Base-by-base conservation (phyloP, 1,139 yeast species). In the Kurtzmaniella quercitrusa region DNA sequence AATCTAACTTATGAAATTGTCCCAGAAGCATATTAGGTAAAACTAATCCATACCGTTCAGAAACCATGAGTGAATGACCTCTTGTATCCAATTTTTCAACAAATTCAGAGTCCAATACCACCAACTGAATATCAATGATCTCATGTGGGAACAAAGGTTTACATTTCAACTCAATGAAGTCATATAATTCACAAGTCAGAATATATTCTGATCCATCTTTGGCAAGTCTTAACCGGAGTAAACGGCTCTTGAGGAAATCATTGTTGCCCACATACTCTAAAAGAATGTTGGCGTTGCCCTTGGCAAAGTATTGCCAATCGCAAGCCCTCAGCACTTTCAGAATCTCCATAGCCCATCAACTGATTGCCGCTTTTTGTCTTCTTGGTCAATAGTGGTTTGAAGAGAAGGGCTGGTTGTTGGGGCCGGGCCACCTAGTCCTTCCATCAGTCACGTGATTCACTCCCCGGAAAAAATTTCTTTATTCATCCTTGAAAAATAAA, bases 301-400 rank as follows among this genome's bases (percentile, higher is more conserved):
- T 71, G 27, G 76, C 75, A 48, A 70, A 70, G 54, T 66, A 72
- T 21, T 53, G 52, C 78, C 78, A 73, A 37, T 73, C 77, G 15
- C 48, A 46, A 3, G 76, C 70, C 23, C 59, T 48, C n/a, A 76
- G 68, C 41, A 66, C 57, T 50, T 69, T 68, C 33, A 70, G 65
- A 27, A 70, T 69, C 46, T 70, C 75, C 76, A 71, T 72, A 41
- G n/a, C 42, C 29, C 21, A 15, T 34, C 21, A 10, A 27, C 5
- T 27, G 31, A 11, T 12, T n/a, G 14, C 7, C 31, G n/a, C n/a
- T n/a, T n/a, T n/a, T n/a, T n/a, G n/a, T n/a, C n/a, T n/a, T n/a
- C n/a, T n/a, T n/a, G n/a, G n/a, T n/a, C n/a, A n/a, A n/a, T n/a
- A n/a, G n/a, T n/a, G n/a, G n/a, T n/a, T n/a, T n/a, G n/a, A n/a